Base-by-base conservation (phyloP, 176 grass and related monocot species). In the Aegilops sharonensis region DNA sequence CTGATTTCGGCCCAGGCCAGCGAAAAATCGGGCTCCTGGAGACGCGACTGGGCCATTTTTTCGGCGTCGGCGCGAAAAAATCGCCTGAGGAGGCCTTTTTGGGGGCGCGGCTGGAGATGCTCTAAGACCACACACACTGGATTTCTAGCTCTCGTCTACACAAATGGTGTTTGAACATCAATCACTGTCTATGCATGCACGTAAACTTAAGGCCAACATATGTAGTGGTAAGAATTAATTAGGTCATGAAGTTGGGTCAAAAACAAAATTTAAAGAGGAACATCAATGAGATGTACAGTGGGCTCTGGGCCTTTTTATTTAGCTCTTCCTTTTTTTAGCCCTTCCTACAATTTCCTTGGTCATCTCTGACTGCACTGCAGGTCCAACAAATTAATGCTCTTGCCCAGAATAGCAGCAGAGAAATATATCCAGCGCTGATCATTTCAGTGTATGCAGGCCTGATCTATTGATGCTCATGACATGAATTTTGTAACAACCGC, bases 141-240 rank as follows among this genome's bases (percentile, higher is more conserved):
- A 80, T 90, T 90, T 90, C 89, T 85, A 84, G 56, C 57, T 12
- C 61, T 21, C 32, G 9, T 63, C 81, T 78, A 60, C 29, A 91
- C 48, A 72, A 69, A 69, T 52, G 61, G 64, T 72, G 73, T 81
- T 89, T 77, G 57, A 85, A 77, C 71, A 78, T 77, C 36, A 86
- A 62, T 84, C 68, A 69, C 59, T 76, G 65, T 14, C 27, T 25
- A 47, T 47, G 45, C 45, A 67, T 34, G 32, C 32, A 34, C 4
- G 32, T 34, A 89, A 54, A 66, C 67, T 67, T 67, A 25, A 37
- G 61, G 34, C 17, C 34, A 50, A 70, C 68, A 54, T 2, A n/a
- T 8, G 4, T 62, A 62, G 67, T 70, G 23, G 62, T 42, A 37
- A 25, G 83, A 34, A 87, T 34, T 25, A 34, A 87, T 34, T 25